Evolutionary conservation across 495 filamentous ascomycete species (phyloP), one percentile per base, ranked within the genome.

Genomic region (Massariosphaeria phaeospora): DNA sequence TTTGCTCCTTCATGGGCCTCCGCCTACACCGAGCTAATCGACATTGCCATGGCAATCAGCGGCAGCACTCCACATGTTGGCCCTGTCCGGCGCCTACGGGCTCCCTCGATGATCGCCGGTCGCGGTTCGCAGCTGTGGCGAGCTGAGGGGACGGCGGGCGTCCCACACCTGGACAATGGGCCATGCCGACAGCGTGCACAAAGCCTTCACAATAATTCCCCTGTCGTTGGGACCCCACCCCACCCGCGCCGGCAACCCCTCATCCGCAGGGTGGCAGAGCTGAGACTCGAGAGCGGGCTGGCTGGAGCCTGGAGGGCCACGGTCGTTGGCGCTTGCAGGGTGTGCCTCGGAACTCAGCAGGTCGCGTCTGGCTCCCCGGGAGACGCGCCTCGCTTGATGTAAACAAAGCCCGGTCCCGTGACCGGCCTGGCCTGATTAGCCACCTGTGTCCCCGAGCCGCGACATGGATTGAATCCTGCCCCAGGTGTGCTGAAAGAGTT

Each of bases 351-450:
- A 31, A 20, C 18, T 29, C 6, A 36, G 41, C 52, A 23, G 34
- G 41, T 51, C 39, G 44, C 52, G 61, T 55, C 42, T 48, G 20
- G 39, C 35, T 48, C 54, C n/a, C 46, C 52, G 13, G 61, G 57
- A 18, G 48, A 64, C 61, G 61, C 57, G 61, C 35, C 58, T 61
- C 50, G 52, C 27, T 25, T 48, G 52, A 55, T 31, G 57, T 64
- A 64, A 64, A 64, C 61, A 64, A 52, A 58, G 52, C 61, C 46
- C 13, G 27, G 39, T 61, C 61, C 57, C 61, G 61, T 64, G 61
- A 64, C 41, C 36, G 20, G 15, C 26, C 54, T 29, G 47, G 35
- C 35, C 35, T 8, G n/a, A n/a, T 39, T 15, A 12, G 35, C 20
- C 43, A n/a, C 15, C 41, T 31, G 36, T 46, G 41, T 24, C 3